Evolutionary conservation across 768 basidiomycete species (phyloP), one percentile per base, ranked within the genome.

Genomic region (Pisolithus tinctorius): DNA sequence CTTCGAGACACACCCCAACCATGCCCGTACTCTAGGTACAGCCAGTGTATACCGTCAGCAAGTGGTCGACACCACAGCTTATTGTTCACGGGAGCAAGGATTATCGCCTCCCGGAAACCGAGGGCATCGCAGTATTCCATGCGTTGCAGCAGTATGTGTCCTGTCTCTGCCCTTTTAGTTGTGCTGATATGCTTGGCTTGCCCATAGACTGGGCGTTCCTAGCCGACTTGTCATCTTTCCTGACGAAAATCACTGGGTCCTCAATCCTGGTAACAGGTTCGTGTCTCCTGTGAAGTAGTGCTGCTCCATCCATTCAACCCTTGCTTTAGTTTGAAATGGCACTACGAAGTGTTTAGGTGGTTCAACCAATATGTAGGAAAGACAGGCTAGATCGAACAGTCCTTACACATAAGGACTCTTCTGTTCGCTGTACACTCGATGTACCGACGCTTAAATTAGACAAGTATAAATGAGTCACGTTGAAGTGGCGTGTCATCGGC

Each of bases 341-440:
- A 97, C 69, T 75, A 87, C 57, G 95, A 99, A 65, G 86, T 98
- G 11, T 86, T 99, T 71, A 76, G 80, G 53, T 98, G 92, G 92
- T 85, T 96, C 55, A 81, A 86, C 51, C 68, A 81, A 60, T 88
- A 77, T 58, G 74, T 85, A 11, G 83, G 80, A 39, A 47, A 64
- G 27, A 56, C 50, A 5, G 50, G 49, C 11, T n/a, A 45, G 17
- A 6, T 17, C 39, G 46, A 16, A 29, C 36, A 49, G 27, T 29
- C 7, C 27, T 29, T 29, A 29, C 27, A 29, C 27, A 29, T 29
- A 29, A 29, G 27, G 27, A 29, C 27, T 5, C 34, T 34, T 34
- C 11, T 11, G 34, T 34, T 34, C 31, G 31, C 10, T 4, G 31
- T 11, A 13, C 4, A 34, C 34, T 14, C 34, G 4, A 14, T 14